Conservation (phyloP, 441 rosid species). For the Jatropha multifida region DNA sequence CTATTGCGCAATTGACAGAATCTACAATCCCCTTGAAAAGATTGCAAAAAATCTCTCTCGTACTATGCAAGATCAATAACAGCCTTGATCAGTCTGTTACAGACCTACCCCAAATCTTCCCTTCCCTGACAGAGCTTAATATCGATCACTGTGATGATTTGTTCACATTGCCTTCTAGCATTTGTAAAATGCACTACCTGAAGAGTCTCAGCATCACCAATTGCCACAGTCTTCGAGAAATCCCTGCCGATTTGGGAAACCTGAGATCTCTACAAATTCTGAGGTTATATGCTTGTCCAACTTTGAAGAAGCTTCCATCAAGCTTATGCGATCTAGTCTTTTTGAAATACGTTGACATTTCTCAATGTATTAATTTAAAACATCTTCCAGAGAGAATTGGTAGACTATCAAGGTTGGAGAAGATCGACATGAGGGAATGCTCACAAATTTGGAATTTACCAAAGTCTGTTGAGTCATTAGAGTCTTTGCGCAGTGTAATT, state of each 20-base stretch:
- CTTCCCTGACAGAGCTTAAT: slow-evolving; percentile 58
- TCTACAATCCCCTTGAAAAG: slow-evolving; percentile 44
- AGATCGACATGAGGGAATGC: slow-evolving; percentile 93
- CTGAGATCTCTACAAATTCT: slow-evolving; percentile 51
- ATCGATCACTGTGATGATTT: slow-evolving; percentile 85
- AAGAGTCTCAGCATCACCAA: slow-evolving; percentile 68
- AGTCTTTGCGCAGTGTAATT: slow-evolving; percentile 51
- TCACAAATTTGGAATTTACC: slow-evolving; percentile 39
- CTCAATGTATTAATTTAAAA: slow-evolving; percentile 62
- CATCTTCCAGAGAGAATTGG: slow-evolving; percentile 64
- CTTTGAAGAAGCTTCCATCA: slow-evolving; percentile 48
- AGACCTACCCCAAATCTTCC: slow-evolving; percentile 54
- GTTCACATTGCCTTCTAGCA: slow-evolving; percentile 52
- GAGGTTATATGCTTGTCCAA: slow-evolving; percentile 75
- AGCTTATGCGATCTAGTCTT: slow-evolving; percentile 49
- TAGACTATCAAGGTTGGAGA: slow-evolving; percentile 51
- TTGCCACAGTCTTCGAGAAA: slow-evolving; percentile 61
- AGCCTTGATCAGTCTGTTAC: slow-evolving; percentile 53
- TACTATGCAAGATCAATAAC: slow-evolving; percentile 68
- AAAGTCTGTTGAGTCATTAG: slow-evolving; percentile 40
- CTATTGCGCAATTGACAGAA: slow-evolving; percentile 46
- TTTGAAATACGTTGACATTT: slow-evolving; percentile 70
- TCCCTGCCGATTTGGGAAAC: slow-evolving; percentile 53
- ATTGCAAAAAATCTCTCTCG: slow-evolving; percentile 59
- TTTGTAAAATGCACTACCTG: slow-evolving; percentile 49